Evolutionary conservation across 768 basidiomycete species (phyloP), one percentile per base, ranked within the genome.

Genomic region (Mycena rebaudengoi): DNA sequence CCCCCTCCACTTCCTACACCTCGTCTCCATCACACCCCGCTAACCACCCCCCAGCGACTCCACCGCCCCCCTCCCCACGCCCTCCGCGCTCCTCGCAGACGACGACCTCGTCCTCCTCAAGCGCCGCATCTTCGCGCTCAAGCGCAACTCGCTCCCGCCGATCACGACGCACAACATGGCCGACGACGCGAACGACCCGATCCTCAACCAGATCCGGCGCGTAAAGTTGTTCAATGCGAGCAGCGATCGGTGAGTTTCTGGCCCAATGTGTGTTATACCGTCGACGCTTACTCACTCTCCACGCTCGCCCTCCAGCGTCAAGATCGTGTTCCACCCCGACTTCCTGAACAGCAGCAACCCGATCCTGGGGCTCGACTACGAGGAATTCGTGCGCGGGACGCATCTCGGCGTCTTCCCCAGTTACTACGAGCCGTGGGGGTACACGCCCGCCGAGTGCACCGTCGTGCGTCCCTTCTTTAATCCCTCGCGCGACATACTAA

Each of bases 101-200:
- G 95, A 98, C 76, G 98, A 99, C 79, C 94, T 94, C 75, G 90
- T 99, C 18, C 83, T 96, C 18, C 85, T 99, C 69, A 99, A 99
- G 79, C 90, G 98, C 5, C 91, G 98, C 60, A 97, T 96, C 64
- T 97, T 98, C 73, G 98, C 98, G 7, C 87, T 99, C 61, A 97
- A 95, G 78, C 89, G 98, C 66, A 94, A 94, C 79, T 89, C 93
- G 12, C 87, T 96, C n/a, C 98, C 98, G 0, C 94, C 98, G 1
- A 86, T 99, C 41, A 91, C 91, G n/a, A 99, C 98, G 16, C 98
- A 99, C 81, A 99, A 99, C 79, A 99, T 99, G 98, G 88, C 85
- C 23, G 97, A 99, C 74, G 97, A 99, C 74, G 80, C 86, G 30
- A 90, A 79, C 70, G 98, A 99, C 73, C 98, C 98, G 7, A 94